Percentiles rank a stretch among this genome's conserved stretches.
phyloP scores from a whole-genome alignment of 257 asterid genomes.

The Ophiorrhiza pumila region DNA sequence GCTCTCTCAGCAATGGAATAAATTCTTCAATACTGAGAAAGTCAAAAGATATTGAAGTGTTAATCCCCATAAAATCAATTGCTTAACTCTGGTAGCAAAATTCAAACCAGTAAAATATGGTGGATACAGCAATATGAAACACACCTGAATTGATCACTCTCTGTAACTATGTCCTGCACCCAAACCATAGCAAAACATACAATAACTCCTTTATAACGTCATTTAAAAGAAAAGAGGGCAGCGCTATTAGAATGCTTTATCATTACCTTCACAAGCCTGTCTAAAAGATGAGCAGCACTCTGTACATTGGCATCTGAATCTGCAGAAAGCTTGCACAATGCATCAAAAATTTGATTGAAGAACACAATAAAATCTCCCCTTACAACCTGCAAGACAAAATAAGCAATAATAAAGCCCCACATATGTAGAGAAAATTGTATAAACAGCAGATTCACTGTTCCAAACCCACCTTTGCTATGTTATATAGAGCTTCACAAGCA shows the following conservation, averaged over 20 bases:
- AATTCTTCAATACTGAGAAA: constrained; percentile 91
- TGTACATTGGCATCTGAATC: constrained; percentile 97
- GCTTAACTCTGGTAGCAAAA: constrained; percentile 6
- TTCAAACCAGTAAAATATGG: constrained; percentile 11
- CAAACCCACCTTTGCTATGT: constrained; percentile 87
- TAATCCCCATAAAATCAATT: neutral
- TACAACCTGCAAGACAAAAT: constrained; percentile 68
- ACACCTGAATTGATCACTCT: constrained; percentile 98
- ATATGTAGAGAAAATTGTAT: constrained; percentile 11
- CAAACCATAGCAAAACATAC: constrained; percentile 17
- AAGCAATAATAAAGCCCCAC: constrained; percentile 24
- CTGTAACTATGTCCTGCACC: constrained; percentile 96
- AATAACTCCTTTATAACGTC: neutral
- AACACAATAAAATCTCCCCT: constrained; percentile 97
- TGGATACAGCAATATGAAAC: constrained; percentile 20
- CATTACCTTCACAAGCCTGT: constrained; percentile 90
- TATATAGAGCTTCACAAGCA: constrained; percentile 97
- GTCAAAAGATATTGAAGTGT: constrained; percentile 13
- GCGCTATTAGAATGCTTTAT: constrained; percentile 7
- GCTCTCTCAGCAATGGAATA: constrained; percentile 90
- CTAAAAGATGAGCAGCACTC: constrained; percentile 99
- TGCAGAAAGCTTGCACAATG: constrained; percentile 95
- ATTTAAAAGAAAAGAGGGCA: neutral
- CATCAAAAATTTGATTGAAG: constrained; percentile 97
- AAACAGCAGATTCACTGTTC: neutral